Percentiles rank a stretch among this genome's conserved stretches.
Conservation (phyloP, 106 monocot species). For the Hemerocallis citrina region DNA sequence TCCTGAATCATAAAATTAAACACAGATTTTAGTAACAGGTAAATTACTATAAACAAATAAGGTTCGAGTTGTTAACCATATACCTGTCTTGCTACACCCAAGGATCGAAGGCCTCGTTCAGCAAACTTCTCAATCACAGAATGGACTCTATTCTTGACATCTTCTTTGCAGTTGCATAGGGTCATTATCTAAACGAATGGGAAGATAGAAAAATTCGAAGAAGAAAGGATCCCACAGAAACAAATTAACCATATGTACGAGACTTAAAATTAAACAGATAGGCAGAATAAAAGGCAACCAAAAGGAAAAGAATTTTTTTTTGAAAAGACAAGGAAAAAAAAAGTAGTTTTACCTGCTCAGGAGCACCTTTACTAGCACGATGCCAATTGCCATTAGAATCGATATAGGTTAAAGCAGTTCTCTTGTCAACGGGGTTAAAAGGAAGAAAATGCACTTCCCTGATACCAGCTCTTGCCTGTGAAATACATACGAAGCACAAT, state of each 20-base stretch:
- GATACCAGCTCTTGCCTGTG: conserved; percentile 88
- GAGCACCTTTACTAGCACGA: conserved; percentile 94
- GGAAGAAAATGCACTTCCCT: conserved; percentile 94
- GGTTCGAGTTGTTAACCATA: not conserved
- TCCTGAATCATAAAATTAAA: conserved; percentile 34
- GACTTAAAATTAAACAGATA: not conserved
- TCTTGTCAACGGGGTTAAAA: conserved; percentile 95
- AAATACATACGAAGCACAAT: not conserved
- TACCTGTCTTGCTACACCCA: conserved; percentile 58
- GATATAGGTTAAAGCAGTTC: conserved; percentile 89
- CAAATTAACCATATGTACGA: not conserved
- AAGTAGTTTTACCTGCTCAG: conserved; percentile 63
- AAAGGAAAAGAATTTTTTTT: no score
- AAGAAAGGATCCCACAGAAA: no score
- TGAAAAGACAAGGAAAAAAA: not conserved
- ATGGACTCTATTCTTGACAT: conserved; percentile 56
- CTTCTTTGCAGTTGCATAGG: conserved; percentile 60
- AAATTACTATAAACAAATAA: not conserved
- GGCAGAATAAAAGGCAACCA: no score
- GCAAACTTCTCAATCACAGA: conserved; percentile 64
- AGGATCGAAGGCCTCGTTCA: conserved; percentile 73
- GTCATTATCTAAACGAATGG: conserved; percentile 50
- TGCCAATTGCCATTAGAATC: conserved; percentile 77
- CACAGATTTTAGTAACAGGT: not conserved
- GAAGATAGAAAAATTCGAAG: no score